A percentile compares a stretch with the other conserved stretches of the same genome.
Evolutionary conservation across 2,329 filamentous ascomycete species (phyloP).

Genomic region (Parascedosporium putredinis): DNA sequence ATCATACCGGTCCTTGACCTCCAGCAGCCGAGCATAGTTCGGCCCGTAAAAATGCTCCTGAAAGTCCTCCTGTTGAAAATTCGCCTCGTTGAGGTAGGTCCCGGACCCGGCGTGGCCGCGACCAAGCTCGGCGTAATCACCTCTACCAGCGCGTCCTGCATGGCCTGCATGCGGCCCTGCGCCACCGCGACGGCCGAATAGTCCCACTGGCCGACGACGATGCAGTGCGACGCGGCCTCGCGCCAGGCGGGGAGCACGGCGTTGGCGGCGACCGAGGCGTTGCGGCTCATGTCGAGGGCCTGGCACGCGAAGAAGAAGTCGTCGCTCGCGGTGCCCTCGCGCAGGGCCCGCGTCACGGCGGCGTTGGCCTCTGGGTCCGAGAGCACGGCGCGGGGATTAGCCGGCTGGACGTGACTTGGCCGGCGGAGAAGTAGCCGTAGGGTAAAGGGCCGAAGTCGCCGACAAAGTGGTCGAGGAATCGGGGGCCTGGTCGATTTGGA

Average conservation of each 20-base stretch:
- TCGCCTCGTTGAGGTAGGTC: constrained; percentile 41
- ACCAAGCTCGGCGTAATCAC: constrained; percentile 22
- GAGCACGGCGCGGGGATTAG: background rate
- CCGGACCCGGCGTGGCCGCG: constrained; percentile 27
- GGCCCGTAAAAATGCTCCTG: constrained; percentile 33
- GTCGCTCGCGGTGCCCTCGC: constrained; percentile 18
- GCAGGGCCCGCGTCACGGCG: constrained; percentile 20
- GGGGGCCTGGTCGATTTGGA: constrained; percentile 26
- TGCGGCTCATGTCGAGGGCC: background rate
- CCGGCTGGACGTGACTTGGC: background rate
- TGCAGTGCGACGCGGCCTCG: constrained; percentile 9
- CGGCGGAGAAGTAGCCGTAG: background rate
- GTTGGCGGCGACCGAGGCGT: constrained; percentile 14
- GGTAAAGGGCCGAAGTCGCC: constrained; percentile 9
- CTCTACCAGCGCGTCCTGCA: constrained; percentile 20
- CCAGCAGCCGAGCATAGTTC: constrained; percentile 30
- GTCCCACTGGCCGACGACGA: constrained; percentile 9
- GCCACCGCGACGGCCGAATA: constrained; percentile 4
- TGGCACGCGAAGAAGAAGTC: constrained; percentile 13
- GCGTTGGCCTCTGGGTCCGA: constrained; percentile 17
- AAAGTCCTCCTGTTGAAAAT: constrained; percentile 32
- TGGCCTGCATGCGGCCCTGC: constrained; percentile 12
- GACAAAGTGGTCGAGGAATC: constrained; percentile 37
- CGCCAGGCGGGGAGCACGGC: constrained; percentile 16
- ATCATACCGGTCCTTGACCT: constrained; percentile 42